Conservation (phyloP, 768 basidiomycete species). For the Suillus luteus region DNA sequence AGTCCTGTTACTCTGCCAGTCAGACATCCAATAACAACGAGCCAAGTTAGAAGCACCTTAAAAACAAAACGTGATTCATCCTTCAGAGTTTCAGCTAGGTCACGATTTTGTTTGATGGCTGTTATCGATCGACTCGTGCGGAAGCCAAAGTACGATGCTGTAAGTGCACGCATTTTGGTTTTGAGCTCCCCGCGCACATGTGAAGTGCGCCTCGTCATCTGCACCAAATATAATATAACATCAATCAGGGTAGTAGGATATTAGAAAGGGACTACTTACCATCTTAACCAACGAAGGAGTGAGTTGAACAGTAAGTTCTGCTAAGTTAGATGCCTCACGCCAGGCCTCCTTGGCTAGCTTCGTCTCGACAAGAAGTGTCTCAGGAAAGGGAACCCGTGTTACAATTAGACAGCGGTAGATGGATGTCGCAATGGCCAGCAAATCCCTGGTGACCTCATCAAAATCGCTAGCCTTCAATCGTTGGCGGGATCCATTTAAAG, state of each 20-base stretch:
- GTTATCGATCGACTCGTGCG: neutral
- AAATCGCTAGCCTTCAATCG: constrained; percentile 20
- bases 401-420: constrained; percentile 22
- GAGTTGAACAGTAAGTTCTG: neutral
- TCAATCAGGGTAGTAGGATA: neutral
- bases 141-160: constrained; percentile 8
- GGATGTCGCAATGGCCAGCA: constrained; percentile 18
- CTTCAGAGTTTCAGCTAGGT: constrained; percentile 11
- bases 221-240: neutral
- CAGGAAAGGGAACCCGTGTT: constrained; percentile 24
- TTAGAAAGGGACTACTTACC: constrained; percentile 2
- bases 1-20: constrained; percentile 7
- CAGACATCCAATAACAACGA: neutral
- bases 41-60: neutral
- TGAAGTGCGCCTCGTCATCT: constrained; percentile 10
- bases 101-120: constrained; percentile 4
- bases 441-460: constrained; percentile 19
- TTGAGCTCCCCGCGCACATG: constrained; percentile 16
- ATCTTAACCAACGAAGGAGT: constrained; percentile 8
- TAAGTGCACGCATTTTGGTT: constrained; percentile 7
- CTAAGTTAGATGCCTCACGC: neutral
- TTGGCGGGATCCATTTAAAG: neutral
- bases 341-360: constrained; percentile 10
- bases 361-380: constrained; percentile 8
- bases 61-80: constrained; percentile 11